Conservation (phyloP, 306 rosid genomes). For the Ceratonia siliqua region DNA sequence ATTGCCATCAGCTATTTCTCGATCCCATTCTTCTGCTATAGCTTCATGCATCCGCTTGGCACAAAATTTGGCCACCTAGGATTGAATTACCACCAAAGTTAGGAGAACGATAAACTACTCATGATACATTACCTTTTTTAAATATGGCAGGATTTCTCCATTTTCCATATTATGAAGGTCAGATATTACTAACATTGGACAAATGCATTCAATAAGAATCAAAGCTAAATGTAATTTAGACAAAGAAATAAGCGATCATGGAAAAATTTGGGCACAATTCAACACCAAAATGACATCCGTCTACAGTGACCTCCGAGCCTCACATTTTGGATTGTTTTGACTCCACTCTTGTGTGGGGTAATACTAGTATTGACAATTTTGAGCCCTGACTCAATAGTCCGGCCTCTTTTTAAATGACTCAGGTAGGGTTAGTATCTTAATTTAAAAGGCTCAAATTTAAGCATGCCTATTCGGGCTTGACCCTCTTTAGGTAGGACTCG, state of each 20-base stretch:
- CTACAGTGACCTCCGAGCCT: conserved; percentile 17
- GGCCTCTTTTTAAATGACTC: too few species aligned
- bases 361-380: too few species aligned
- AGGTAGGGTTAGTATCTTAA: too few species aligned
- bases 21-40: conserved; percentile 80
- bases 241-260: neutral
- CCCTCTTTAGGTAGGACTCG: too few species aligned
- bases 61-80: conserved; percentile 86
- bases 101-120: conserved; percentile 20
- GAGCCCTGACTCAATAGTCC: too few species aligned
- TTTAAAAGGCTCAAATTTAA: too few species aligned
- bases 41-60: conserved; percentile 77
- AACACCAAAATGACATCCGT: conserved; percentile 20
- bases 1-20: conserved; percentile 37
- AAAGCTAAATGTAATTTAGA: neutral
- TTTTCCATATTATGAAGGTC: neutral
- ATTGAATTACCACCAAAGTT: conserved; percentile 35
- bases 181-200: neutral
- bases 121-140: neutral
- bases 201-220: conserved; percentile 11
- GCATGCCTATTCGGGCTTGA: too few species aligned
- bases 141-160: neutral
- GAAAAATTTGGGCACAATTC: neutral
- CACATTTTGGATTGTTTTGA: conserved; percentile 18
- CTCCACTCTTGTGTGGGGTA: conserved; percentile 10